Evolutionary conservation across 2,329 filamentous ascomycete genomes (phyloP).

Genomic region (Ascosphaera pollenicola): DNA sequence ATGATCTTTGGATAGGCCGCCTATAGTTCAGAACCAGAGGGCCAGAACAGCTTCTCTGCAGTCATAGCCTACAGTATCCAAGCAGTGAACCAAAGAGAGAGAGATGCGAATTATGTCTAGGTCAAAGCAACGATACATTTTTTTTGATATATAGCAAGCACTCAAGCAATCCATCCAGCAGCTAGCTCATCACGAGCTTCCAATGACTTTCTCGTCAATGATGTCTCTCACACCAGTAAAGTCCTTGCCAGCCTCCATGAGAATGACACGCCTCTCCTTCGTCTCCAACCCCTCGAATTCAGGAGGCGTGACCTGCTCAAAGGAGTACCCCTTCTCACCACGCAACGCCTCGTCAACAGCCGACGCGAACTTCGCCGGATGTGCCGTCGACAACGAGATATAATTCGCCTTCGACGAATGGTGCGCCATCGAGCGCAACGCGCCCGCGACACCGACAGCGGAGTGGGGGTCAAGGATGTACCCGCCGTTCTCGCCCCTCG

Average conservation of each 20-base stretch:
- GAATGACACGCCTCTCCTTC: slow-evolving; percentile 50
- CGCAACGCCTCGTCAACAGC: slow-evolving; percentile 65
- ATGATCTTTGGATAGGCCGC: too few species aligned
- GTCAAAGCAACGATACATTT: too few species aligned
- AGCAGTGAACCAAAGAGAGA: too few species aligned
- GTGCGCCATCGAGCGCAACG: slow-evolving; percentile 43
- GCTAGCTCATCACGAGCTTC: too few species aligned
- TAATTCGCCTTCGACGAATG: slow-evolving; percentile 33
- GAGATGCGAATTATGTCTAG: too few species aligned
- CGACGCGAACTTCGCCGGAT: slow-evolving; percentile 81
- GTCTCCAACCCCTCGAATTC: slow-evolving; percentile 65
- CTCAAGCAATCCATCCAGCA: too few species aligned
- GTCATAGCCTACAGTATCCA: too few species aligned
- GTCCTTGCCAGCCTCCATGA: slow-evolving; percentile 38
- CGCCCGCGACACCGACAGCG: slow-evolving; percentile 63
- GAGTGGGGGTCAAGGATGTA: slow-evolving; percentile 91
- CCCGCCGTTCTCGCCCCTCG: slow-evolving; percentile 24
- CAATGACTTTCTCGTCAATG: slow-evolving; percentile 56
- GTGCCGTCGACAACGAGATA: slow-evolving; percentile 76
- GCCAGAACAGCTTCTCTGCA: too few species aligned
- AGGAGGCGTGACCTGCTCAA: slow-evolving; percentile 53
- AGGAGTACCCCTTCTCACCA: slow-evolving; percentile 49
- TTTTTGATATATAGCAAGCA: too few species aligned
- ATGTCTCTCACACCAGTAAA: slow-evolving; percentile 58
- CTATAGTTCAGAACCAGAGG: too few species aligned